Evolutionary conservation across 139 green algal genomes (phyloP), one percentile per base, ranked within the genome.

Genomic region (Nannochloris sp.): DNA sequence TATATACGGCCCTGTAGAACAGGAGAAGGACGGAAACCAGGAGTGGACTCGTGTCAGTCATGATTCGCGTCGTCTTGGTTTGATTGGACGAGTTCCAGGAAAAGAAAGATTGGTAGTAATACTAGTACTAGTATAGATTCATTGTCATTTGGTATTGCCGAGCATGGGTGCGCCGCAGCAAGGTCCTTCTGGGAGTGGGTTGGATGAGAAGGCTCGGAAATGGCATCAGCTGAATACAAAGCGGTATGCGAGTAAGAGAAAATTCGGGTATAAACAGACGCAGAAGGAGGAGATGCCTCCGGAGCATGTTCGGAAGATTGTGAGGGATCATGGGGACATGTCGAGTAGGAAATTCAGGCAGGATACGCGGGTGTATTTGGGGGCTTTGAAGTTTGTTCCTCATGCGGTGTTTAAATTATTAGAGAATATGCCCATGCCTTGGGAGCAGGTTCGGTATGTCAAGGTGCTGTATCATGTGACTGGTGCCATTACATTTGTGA

Each of bases 361-460:
- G 56, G 94, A 99, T 82, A 98, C 98, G 80, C 86, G 94, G 23
- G 94, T 99, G 23, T 98, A 99, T 74, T 77, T 99, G 37, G 94
- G 94, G 17, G 94, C 94, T 10, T 83, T 99, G 23, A 99, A 99
- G 80, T 99, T 96, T 76, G 87, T 98, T 57, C 93, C 93, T 5
- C 94, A 99, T 69, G 94, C 93, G 4, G 91, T 99, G 30, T 95
- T 93, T 80, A 99, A 99, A 85, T 87, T 99, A 59, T 81, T 99
- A 74, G 93, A 99, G 79, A 98, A 98, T 85, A 98, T 99, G 92
- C 94, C 94, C 12, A 97, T 98, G 92, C 94, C 94, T 4, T 99
- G 94, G 94, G 92, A 99, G 74, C 80, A 96, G 85, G 92, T 97
- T 5, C 88, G 92, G 17, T 80, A 97, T 69, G 89, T 97, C 26